Conservation (phyloP, 1,284 basidiomycete genomes). For the Ganoderma lingzhi region DNA sequence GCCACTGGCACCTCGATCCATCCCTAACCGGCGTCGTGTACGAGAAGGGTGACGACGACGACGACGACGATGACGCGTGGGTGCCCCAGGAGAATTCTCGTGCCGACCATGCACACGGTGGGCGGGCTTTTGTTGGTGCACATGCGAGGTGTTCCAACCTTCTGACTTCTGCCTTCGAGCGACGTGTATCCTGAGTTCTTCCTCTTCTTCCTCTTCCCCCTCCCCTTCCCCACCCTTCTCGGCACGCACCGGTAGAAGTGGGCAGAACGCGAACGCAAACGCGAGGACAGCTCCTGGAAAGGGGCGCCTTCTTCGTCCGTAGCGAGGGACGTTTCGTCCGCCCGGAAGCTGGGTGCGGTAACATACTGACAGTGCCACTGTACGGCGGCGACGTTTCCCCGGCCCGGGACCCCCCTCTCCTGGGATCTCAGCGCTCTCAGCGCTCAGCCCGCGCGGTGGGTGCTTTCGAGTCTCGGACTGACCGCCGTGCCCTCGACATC, state of each 20-base stretch:
- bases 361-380: too few relatives aligned
- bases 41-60: too few relatives aligned
- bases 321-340: neutral
- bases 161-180: conserved; percentile 7
- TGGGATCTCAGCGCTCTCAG: too few relatives aligned
- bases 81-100: neutral
- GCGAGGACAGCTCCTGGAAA: neutral
- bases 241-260: neutral
- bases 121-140: neutral
- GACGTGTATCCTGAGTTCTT: neutral
- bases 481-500: neutral
- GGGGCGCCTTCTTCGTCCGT: neutral
- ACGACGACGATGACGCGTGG: neutral
- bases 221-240: too few relatives aligned
- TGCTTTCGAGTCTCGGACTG: neutral
- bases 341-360: too few relatives aligned
- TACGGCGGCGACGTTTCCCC: neutral
- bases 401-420: neutral
- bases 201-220: too few relatives aligned
- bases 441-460: neutral
- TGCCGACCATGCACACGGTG: neutral
- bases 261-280: neutral
- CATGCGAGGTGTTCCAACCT: neutral
- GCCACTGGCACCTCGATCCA: neutral
- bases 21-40: too few relatives aligned